Evolutionary conservation across 1,284 basidiomycete species (phyloP), one percentile per base, ranked within the genome.

Genomic region (Crucibulum parvulum): DNA sequence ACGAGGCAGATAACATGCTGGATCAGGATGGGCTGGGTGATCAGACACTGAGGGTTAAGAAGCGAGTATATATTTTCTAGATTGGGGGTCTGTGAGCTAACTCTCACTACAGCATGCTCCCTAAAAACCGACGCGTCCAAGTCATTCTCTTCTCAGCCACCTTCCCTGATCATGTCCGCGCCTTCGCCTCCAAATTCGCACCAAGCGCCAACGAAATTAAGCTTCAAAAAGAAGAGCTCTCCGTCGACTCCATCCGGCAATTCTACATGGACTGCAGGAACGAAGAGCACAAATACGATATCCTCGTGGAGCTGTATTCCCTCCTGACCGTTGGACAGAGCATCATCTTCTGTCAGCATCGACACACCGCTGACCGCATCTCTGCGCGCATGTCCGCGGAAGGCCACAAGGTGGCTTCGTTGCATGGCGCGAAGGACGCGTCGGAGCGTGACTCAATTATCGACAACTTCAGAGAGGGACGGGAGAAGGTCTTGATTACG

Each of bases 1-100:
- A 99, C 73, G 98, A 99, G 79, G 98, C 98, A 37, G 98, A 99
- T 78, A 98, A 98, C 77, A 98, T 99, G 96, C 84, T 99, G 65
- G 96, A 97, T 73, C 90, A 95, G 72, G 95, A 97, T 75, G 95
- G 96, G 24, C 79, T 99, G 55, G 95, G 95, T n/a, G 98, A 99
- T 69, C 97, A 99, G 79, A 97, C 95, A 1, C 80, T 97, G 61
- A 87, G 92, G 54, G 95, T 99, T 60, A 99, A 98, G 80, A 98
- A 96, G 95, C 95, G 65, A 57, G 90, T 24, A 43, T 16, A 43
- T 79, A 11, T 47, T 59, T 55, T 9, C 38, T 55, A 55, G 31
- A 48, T 41, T 47, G 37, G 36, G 13, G 18, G 41, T 4, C 38
- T n/a, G 15, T 50, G 39, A 46, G 46, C 36, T 46, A 54, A 56